These are phyloP conservation scores for Ceratocystis diversiconidia DNA, from an alignment of 2,329 filamentous ascomycete species.

Conservation along the genomic window DNA sequence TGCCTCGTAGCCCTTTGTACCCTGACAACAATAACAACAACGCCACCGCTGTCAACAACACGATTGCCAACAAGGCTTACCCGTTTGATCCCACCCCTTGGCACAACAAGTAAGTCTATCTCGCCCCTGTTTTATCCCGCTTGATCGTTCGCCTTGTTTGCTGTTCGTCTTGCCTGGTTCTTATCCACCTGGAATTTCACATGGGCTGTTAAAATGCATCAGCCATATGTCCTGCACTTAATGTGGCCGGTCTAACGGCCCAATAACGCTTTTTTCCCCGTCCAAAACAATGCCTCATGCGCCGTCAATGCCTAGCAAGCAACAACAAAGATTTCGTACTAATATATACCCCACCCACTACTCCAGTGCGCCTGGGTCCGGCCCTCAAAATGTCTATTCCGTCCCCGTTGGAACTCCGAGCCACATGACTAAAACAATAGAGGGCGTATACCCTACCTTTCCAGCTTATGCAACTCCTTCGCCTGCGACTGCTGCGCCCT, in stretches of 20 bases:
- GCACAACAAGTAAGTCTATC: slow-evolving; percentile 17
- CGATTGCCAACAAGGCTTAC: slow-evolving; percentile 10
- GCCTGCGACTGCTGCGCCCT: slow-evolving; percentile 23
- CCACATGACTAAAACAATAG: slow-evolving; percentile 20
- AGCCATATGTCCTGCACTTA: neutral
- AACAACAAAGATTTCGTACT: neutral
- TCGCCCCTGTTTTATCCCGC: neutral
- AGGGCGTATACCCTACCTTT: slow-evolving; percentile 26
- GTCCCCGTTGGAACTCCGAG: slow-evolving; percentile 18
- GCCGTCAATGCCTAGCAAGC: neutral
- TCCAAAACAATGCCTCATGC: neutral
- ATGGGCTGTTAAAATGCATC: neutral
- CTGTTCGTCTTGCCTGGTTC: neutral
- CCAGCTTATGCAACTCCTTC: slow-evolving; percentile 32
- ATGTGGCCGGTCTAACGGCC: neutral
- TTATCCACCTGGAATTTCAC: neutral
- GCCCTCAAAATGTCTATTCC: slow-evolving; percentile 12
- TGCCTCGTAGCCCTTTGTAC: slow-evolving; percentile 7
- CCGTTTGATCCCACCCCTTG: slow-evolving; percentile 17
- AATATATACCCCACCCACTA: slow-evolving; percentile 4
- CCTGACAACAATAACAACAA: slow-evolving; percentile 7
- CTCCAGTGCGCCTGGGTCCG: slow-evolving; percentile 11
- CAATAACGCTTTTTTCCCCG: no score
- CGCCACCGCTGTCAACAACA: neutral
- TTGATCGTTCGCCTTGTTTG: neutral